A percentile compares a stretch with the other conserved stretches of the same genome.
These are phyloP conservation scores for Rhododendron williamsianum DNA, from an alignment of 148 eudicot species.

Conservation along the genomic window DNA sequence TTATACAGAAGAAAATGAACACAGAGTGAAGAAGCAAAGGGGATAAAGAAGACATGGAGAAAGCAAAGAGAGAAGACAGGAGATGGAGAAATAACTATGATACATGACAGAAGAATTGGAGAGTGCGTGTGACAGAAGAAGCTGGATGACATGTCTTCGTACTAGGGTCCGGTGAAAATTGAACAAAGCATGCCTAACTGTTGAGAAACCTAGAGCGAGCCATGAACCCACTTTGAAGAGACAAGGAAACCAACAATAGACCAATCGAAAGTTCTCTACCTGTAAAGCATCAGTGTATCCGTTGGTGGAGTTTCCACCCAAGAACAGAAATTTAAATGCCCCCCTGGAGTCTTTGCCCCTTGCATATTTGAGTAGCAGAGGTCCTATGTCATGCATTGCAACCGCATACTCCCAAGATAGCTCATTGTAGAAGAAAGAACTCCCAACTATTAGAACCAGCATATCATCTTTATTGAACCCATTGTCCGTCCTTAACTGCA, in stretches of 20 bases:
- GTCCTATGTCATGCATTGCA: constrained; percentile 72
- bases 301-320: constrained; percentile 69
- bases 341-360: constrained; percentile 37
- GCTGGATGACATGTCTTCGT: not conserved
- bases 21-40: not conserved
- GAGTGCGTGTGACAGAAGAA: not conserved
- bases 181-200: not conserved
- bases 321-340: constrained; percentile 59
- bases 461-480: constrained; percentile 64
- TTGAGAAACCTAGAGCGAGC: not conserved
- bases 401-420: constrained; percentile 88
- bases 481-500: constrained; percentile 43
- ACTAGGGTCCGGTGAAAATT: not conserved
- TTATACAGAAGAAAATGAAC: not conserved
- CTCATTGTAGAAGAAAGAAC: constrained; percentile 76
- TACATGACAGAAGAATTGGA: not conserved
- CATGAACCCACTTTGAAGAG: not conserved
- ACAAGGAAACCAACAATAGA: not conserved
- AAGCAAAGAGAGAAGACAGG: not conserved
- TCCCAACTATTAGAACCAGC: constrained; percentile 75
- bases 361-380: constrained; percentile 75
- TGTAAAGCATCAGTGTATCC: constrained; percentile 65
- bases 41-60: not conserved
- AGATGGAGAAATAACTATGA: not conserved
- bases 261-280: constrained; percentile 31